phyloP scores from a whole-genome alignment of 106 monocot genomes.

The Gastrodia elata region DNA sequence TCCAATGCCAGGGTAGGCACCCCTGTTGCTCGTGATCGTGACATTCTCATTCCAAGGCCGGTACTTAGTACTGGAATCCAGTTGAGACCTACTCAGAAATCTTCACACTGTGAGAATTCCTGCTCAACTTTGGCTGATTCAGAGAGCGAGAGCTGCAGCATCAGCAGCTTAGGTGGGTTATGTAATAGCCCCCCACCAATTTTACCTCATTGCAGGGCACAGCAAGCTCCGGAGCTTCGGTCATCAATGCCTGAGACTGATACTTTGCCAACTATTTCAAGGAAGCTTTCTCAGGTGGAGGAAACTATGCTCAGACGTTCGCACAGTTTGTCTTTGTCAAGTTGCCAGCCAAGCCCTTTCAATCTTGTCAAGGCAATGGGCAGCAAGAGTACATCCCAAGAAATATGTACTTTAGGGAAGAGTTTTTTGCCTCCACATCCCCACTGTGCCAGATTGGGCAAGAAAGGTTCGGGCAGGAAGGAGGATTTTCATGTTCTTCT shows the following conservation, averaged over 20 bases:
- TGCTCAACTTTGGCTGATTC: slow-evolving; percentile 16
- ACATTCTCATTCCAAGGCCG: background rate
- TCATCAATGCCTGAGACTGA: slow-evolving; percentile 59
- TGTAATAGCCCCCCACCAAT: slow-evolving; percentile 60
- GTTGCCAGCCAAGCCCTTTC: slow-evolving; percentile 21
- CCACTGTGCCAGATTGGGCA: slow-evolving; percentile 13
- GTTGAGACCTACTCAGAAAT: background rate
- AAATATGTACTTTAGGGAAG: background rate
- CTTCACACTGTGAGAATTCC: slow-evolving; percentile 13
- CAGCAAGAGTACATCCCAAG: background rate
- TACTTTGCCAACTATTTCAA: slow-evolving; percentile 23
- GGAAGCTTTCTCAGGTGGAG: slow-evolving; percentile 14
- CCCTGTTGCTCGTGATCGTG: background rate
- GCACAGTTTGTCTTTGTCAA: slow-evolving; percentile 45
- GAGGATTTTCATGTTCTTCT: slow-evolving; percentile 63
- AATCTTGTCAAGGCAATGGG: background rate
- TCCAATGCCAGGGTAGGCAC: background rate
- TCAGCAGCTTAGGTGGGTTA: slow-evolving; percentile 24
- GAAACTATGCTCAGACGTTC: slow-evolving; percentile 43
- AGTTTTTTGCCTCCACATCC: slow-evolving; percentile 22
- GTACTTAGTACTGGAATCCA: background rate
- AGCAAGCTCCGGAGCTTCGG: slow-evolving; percentile 27
- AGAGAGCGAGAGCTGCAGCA: slow-evolving; percentile 25
- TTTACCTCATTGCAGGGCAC: slow-evolving; percentile 10
- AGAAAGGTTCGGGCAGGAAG: slow-evolving; percentile 25